Evolutionary conservation across 768 basidiomycete species (phyloP).

Genomic region (Trametes sanguinea): DNA sequence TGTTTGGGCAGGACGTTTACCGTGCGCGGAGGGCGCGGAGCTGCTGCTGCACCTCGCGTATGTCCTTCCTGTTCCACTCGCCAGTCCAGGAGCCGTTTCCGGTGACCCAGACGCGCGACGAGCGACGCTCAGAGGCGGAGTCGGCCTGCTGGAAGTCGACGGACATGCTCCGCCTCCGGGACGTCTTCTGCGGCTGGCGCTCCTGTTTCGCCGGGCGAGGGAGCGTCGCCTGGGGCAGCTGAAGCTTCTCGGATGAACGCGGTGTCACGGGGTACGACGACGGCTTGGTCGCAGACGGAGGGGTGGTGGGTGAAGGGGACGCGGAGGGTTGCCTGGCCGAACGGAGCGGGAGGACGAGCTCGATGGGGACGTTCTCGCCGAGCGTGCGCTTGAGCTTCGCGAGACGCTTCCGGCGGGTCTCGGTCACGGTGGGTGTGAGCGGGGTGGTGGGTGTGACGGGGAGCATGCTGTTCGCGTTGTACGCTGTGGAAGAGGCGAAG

Average conservation of each 20-base stretch:
- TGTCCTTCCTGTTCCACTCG: conserved; percentile 44
- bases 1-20: not conserved
- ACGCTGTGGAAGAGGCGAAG: conserved; percentile 14
- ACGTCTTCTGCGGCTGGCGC: not conserved
- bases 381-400: conserved; percentile 59
- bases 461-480: not conserved
- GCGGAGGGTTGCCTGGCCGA: not conserved
- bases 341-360: conserved; percentile 45
- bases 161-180: conserved; percentile 21
- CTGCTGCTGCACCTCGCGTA: conserved; percentile 41
- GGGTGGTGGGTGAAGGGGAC: not conserved
- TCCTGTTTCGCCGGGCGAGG: not conserved
- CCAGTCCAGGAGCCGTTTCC: conserved; percentile 37
- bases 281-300: not conserved
- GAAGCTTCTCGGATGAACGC: too few species aligned
- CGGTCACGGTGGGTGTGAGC: conserved; percentile 33
- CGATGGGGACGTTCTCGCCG: conserved; percentile 59
- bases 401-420: conserved; percentile 49
- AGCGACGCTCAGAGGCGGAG: conserved; percentile 2
- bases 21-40: conserved; percentile 33
- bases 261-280: not conserved
- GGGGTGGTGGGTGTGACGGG: conserved; percentile 28
- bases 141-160: conserved; percentile 17
- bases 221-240: not conserved
- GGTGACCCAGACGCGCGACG: conserved; percentile 27